phyloP scores from a whole-genome alignment of 2,329 filamentous ascomycete genomes.

The Aspergillus sp. region DNA sequence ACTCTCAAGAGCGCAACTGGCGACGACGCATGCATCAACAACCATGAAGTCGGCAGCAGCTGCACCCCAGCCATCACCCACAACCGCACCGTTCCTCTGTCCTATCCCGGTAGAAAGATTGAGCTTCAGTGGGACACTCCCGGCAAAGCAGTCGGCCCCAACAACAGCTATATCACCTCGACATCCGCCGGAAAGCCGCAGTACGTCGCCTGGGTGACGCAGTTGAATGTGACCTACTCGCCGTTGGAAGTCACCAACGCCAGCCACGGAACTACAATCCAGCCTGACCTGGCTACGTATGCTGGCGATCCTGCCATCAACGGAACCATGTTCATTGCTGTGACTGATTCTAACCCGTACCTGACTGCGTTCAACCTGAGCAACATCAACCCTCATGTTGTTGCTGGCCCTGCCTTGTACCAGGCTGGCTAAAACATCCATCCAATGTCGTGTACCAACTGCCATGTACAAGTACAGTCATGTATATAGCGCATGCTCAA shows the following conservation, averaged over 20 bases:
- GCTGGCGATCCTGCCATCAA: constrained; percentile 66
- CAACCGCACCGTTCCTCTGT: constrained; percentile 67
- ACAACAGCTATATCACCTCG: constrained; percentile 73
- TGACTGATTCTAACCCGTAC: constrained; percentile 65
- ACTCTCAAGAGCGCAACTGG: constrained; percentile 32
- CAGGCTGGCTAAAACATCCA: constrained; percentile 61
- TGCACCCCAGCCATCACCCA: constrained; percentile 62
- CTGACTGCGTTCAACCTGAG: constrained; percentile 74
- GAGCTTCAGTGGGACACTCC: constrained; percentile 69
- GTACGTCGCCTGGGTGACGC: constrained; percentile 72
- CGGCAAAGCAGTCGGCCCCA: constrained; percentile 66
- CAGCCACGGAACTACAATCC: constrained; percentile 61
- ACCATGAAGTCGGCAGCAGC: constrained; percentile 41
- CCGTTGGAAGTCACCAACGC: constrained; percentile 49
- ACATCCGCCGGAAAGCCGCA: constrained; percentile 53
- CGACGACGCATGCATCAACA: constrained; percentile 54
- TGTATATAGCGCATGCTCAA: no score
- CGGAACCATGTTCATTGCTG: constrained; percentile 71
- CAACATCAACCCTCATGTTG: constrained; percentile 70
- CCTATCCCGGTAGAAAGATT: constrained; percentile 68
- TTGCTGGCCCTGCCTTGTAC: constrained; percentile 66
- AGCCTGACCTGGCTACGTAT: constrained; percentile 67
- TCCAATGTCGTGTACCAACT: no score
- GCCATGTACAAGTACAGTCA: no score
- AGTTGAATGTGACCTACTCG: constrained; percentile 71